Evolutionary conservation across 2,329 filamentous ascomycete genomes (phyloP).

Genomic region (Penicillium palitans): DNA sequence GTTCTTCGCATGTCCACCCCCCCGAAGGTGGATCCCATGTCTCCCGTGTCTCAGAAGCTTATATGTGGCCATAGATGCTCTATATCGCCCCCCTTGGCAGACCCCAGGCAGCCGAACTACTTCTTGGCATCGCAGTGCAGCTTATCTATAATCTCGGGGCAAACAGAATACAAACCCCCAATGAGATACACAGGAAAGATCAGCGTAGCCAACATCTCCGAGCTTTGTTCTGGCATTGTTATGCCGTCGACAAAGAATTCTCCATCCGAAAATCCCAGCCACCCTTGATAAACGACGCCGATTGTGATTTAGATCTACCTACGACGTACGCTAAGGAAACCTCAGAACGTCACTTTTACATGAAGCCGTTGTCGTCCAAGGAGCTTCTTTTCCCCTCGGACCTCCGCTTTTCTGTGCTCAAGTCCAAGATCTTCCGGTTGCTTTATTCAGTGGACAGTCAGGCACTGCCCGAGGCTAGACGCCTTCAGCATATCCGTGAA

Average conservation of each 20-base stretch:
- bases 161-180: constrained; percentile 9
- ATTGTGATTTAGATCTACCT: constrained; percentile 28
- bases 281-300: constrained; percentile 23
- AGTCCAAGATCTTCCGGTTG: constrained; percentile 24
- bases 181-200: constrained; percentile 2
- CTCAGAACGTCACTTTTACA: constrained; percentile 24
- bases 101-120: constrained; percentile 20
- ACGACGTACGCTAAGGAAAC: constrained; percentile 19
- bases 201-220: constrained; percentile 22
- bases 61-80: constrained; percentile 12
- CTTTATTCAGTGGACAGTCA: constrained; percentile 22
- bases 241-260: constrained; percentile 26
- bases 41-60: not conserved
- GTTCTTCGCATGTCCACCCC: not conserved
- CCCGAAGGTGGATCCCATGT: not conserved
- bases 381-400: constrained; percentile 29
- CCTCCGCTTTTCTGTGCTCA: constrained; percentile 25
- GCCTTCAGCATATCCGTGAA: constrained; percentile 27
- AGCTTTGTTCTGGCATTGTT: constrained; percentile 29
- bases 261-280: constrained; percentile 23
- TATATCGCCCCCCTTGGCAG: constrained; percentile 26
- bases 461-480: constrained; percentile 18
- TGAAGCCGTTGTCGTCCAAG: constrained; percentile 21
- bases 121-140: constrained; percentile 26
- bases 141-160: constrained; percentile 25